Conservation (phyloP, 2,329 filamentous ascomycete species). For the Mycosphaerelloides madeirae region DNA sequence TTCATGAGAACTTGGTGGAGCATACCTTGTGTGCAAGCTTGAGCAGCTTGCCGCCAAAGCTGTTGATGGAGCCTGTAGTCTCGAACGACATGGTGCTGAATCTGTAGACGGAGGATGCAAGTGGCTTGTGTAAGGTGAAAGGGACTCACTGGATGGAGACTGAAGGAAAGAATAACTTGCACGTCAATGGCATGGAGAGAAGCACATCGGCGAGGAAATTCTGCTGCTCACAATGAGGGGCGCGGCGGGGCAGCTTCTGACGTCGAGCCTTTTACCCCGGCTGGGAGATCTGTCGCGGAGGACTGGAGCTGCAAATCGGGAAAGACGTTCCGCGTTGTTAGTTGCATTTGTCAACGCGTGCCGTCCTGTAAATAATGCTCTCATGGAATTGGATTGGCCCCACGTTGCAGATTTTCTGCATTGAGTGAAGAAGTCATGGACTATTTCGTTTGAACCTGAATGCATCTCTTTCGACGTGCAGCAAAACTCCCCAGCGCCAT, state of each 20-base stretch:
- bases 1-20: neutral
- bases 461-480: too few species aligned
- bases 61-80: constrained; percentile 81
- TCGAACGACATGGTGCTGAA: constrained; percentile 68
- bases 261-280: neutral
- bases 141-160: neutral
- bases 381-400: too few species aligned
- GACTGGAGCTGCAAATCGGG: neutral
- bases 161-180: neutral
- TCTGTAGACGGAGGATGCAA: neutral
- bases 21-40: constrained; percentile 72
- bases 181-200: constrained; percentile 10
- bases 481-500: constrained; percentile 14
- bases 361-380: too few species aligned
- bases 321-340: constrained; percentile 3
- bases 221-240: constrained; percentile 4
- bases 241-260: neutral
- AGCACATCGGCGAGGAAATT: constrained; percentile 5
- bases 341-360: neutral
- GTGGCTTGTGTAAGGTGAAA: neutral
- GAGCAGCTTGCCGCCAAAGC: constrained; percentile 88
- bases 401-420: too few species aligned
- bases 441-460: too few species aligned
- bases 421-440: too few species aligned
- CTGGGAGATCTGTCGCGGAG: neutral